Percentiles rank a stretch among this genome's conserved stretches.
Evolutionary conservation across 257 asterid genomes (phyloP).

Genomic region (Ophiorrhiza pumila): DNA sequence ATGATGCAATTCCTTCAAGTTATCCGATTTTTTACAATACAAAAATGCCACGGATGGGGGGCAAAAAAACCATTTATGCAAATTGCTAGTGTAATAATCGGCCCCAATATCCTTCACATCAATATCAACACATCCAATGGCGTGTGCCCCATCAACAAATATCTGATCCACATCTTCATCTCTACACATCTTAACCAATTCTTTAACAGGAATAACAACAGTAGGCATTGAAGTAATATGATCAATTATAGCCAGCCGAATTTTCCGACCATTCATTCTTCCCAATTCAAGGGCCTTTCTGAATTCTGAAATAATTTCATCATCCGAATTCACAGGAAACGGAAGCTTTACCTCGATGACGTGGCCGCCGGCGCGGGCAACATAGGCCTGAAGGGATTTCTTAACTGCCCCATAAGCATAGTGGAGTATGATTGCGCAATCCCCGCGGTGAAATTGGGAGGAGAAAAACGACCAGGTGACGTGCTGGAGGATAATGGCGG

Average conservation of each 20-base stretch:
- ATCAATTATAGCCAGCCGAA: slow-evolving; percentile 77
- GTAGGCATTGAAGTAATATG: slow-evolving; percentile 87
- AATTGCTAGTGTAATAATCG: slow-evolving; percentile 68
- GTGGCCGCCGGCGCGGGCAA: slow-evolving; percentile 79
- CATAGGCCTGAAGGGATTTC: slow-evolving; percentile 71
- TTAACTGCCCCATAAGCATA: slow-evolving; percentile 84
- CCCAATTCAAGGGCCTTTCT: slow-evolving; percentile 57
- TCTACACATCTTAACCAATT: slow-evolving; percentile 64
- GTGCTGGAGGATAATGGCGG: slow-evolving; percentile 75
- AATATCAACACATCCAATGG: slow-evolving; percentile 64
- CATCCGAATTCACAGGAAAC: slow-evolving; percentile 55
- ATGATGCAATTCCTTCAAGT: slow-evolving; percentile 53
- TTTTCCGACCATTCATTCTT: slow-evolving; percentile 42
- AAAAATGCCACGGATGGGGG: slow-evolving; percentile 77
- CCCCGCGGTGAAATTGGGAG: slow-evolving; percentile 46
- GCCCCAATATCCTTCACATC: slow-evolving; percentile 73
- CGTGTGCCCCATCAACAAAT: slow-evolving; percentile 79
- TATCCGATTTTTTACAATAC: slow-evolving; percentile 56
- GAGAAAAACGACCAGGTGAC: slow-evolving; percentile 58
- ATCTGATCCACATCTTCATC: slow-evolving; percentile 64
- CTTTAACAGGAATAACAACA: slow-evolving; percentile 65
- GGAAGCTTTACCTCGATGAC: slow-evolving; percentile 80
- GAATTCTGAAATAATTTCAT: slow-evolving; percentile 56
- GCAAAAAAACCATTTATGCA: slow-evolving; percentile 81
- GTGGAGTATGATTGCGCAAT: slow-evolving; percentile 67